A percentile compares a stretch with the other conserved stretches of the same genome.
Evolutionary conservation across 352 stramenopile genomes (phyloP).

Genomic region (Phytopythium sindhum): DNA sequence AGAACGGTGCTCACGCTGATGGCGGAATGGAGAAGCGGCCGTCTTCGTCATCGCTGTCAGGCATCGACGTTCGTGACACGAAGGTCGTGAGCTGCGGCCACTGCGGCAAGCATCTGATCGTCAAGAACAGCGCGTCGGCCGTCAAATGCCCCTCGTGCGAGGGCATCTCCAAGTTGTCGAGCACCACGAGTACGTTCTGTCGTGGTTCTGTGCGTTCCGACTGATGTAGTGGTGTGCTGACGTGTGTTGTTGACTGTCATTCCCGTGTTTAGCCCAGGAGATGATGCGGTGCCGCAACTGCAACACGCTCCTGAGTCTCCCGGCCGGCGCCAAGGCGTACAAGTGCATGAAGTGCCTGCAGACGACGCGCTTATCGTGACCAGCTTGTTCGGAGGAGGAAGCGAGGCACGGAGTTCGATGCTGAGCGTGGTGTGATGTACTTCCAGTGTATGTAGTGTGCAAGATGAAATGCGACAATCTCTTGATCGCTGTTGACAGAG

Average conservation of each 20-base stretch:
- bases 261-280: conserved; percentile 52
- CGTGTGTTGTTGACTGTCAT: conserved; percentile 7
- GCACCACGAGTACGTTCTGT: conserved; percentile 70
- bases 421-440: neutral
- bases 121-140: conserved; percentile 69
- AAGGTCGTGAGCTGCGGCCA: conserved; percentile 85
- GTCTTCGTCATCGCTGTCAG: conserved; percentile 22
- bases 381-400: neutral
- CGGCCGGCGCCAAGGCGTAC: conserved; percentile 77
- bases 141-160: conserved; percentile 83
- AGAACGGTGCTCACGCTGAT: conserved; percentile 6
- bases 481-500: neutral
- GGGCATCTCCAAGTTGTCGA: conserved; percentile 78
- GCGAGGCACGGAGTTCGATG: neutral
- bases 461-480: conserved; percentile 1
- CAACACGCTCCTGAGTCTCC: conserved; percentile 80
- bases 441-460: neutral
- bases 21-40: neutral
- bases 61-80: conserved; percentile 68
- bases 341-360: conserved; percentile 89
- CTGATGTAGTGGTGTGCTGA: conserved; percentile 13
- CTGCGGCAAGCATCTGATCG: conserved; percentile 81
- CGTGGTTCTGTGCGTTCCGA: neutral
- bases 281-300: conserved; percentile 88
- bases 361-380: conserved; percentile 73